These are phyloP conservation scores for Tetrapisispora phaffii DNA, from an alignment of 805 yeast species.

Conservation along the genomic window DNA sequence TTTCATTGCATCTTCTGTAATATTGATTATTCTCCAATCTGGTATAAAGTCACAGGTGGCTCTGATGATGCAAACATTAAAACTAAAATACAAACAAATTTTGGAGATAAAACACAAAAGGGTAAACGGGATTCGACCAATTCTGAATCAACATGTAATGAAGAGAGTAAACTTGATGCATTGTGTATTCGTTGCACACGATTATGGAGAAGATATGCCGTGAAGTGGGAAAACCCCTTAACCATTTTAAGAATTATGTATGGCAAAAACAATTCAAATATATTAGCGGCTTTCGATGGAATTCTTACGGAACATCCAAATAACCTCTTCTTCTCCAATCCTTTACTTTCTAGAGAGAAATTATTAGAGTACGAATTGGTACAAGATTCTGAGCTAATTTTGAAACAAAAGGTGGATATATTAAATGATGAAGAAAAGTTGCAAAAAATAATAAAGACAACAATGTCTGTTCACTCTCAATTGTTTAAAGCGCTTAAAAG, in stretches of 20 bases:
- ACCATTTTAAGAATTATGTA: constrained; percentile 45
- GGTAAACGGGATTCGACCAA: constrained; percentile 13
- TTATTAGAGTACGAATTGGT: constrained; percentile 58
- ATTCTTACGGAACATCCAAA: constrained; percentile 14
- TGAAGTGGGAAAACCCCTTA: constrained; percentile 72
- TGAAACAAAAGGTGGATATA: constrained; percentile 38
- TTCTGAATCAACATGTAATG: not conserved
- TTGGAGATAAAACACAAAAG: constrained; percentile 12
- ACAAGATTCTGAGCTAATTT: constrained; percentile 49
- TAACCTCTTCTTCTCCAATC: constrained; percentile 9
- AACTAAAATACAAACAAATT: constrained; percentile 10
- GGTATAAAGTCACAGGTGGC: constrained; percentile 30
- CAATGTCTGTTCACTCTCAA: constrained; percentile 16
- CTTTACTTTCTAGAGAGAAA: constrained; percentile 27
- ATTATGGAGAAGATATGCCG: constrained; percentile 84
- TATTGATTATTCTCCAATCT: constrained; percentile 29
- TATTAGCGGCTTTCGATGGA: constrained; percentile 10
- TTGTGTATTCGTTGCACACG: constrained; percentile 81
- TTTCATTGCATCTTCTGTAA: constrained; percentile 68
- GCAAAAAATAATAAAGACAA: constrained; percentile 13
- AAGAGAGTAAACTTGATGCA: constrained; percentile 38
- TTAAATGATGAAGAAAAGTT: constrained; percentile 11
- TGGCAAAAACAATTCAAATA: constrained; percentile 15
- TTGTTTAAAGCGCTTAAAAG: constrained; percentile 14
- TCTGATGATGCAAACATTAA: constrained; percentile 21